Evolutionary conservation across 106 monocot species (phyloP), one percentile per base, ranked within the genome.

Genomic region (Alisma plantagoaquatica): DNA sequence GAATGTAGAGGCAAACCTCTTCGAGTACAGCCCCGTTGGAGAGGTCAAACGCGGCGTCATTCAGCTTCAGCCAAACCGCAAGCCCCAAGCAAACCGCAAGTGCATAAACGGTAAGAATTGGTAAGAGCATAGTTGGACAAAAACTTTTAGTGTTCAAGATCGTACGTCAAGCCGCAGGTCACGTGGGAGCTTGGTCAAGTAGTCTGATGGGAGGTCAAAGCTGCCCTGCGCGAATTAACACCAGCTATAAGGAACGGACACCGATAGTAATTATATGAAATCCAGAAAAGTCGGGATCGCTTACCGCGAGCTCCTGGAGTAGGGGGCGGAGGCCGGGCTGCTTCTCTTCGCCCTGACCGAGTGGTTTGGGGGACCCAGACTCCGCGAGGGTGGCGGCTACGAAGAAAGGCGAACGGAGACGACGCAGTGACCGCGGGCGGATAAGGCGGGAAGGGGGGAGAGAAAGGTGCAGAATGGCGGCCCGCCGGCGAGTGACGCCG

Each of bases 111-210:
- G 58, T 54, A 17, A 31, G 12, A 19, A 55, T 1, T 32, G n/a
- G 21, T 38, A 2, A 56, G 4, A 46, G n/a, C 29, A 46, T n/a
- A n/a, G n/a, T n/a, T n/a, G n/a, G 19, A 12, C 12, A 47, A 52
- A 4, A 43, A 21, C 15, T 56, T n/a, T 29, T 16, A 22, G 33
- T 20, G n/a, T n/a, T n/a, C n/a, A n/a, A n/a, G n/a, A n/a, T n/a
- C 69, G 70, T 72, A 93, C 93, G 67, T 93, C 93, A 19, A 87
- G 69, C 63, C 87, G 82, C 23, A 93, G 93, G 60, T 93, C 93
- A 0, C 64, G 33, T 10, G 93, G 93, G 5, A 93, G 76, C 23
- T 66, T 71, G 1, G 79, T 74, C 29, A 93, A 62, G 71, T 68
- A 93, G 67, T 93, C 87, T 21, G 75, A 47, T 6, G 93, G 87